Percentiles rank a stretch among this genome's conserved stretches.
These are phyloP conservation scores for Rhododendron vialii DNA, from an alignment of 148 eudicot species.

Conservation along the genomic window DNA sequence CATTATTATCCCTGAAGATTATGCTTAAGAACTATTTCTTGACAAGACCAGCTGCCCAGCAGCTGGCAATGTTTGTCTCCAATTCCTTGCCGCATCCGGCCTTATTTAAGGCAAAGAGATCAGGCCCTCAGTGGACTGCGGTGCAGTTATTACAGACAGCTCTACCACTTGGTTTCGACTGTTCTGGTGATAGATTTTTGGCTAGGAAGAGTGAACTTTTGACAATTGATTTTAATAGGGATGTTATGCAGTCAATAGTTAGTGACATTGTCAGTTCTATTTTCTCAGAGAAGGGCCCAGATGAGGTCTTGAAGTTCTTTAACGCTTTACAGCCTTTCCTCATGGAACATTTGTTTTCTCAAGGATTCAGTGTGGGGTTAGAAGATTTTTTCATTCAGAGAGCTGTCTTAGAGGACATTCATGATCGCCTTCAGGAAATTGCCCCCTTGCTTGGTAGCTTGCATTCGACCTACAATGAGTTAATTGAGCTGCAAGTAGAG, in stretches of 20 bases:
- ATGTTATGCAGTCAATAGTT: constrained; percentile 44
- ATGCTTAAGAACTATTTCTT: constrained; percentile 53
- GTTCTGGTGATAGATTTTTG: constrained; percentile 50
- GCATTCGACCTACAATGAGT: constrained; percentile 52
- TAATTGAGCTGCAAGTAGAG: constrained; percentile 62
- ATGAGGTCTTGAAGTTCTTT: constrained; percentile 59
- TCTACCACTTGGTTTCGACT: constrained; percentile 55
- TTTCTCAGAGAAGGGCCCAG: constrained; percentile 66
- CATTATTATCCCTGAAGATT: constrained; percentile 61
- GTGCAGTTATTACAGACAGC: constrained; percentile 64
- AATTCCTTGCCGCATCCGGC: constrained; percentile 51
- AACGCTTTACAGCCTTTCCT: constrained; percentile 73
- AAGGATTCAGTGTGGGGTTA: constrained; percentile 78
- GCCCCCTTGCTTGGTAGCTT: constrained; percentile 47
- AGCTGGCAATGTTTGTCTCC: constrained; percentile 64
- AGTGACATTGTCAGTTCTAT: constrained; percentile 63
- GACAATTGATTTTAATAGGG: constrained; percentile 52
- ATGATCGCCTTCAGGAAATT: constrained; percentile 41
- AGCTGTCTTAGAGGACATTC: constrained; percentile 33
- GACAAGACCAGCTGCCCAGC: constrained; percentile 58
- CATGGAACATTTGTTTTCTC: constrained; percentile 67
- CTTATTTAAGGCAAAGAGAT: constrained; percentile 32
- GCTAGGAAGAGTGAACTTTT: constrained; percentile 53
- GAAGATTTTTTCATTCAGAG: constrained; percentile 54
- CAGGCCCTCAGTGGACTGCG: constrained; percentile 73